These are phyloP conservation scores for Quercus gilva DNA, from an alignment of 306 rosid species.

Conservation along the genomic window DNA sequence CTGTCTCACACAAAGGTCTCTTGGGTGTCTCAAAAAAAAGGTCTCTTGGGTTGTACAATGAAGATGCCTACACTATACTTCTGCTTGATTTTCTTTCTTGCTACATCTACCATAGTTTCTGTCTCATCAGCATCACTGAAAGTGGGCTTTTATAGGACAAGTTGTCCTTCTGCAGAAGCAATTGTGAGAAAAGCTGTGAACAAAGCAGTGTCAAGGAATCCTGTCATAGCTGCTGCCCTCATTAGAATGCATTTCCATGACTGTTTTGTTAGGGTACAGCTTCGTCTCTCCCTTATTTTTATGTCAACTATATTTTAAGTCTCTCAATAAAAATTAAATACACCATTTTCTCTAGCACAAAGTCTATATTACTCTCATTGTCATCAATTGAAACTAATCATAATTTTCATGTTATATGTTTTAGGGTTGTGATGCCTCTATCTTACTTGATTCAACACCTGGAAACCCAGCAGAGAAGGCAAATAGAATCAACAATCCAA, in stretches of 20 bases:
- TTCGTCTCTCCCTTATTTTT: not conserved
- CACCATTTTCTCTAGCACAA: too few relatives aligned
- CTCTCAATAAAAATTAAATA: too few relatives aligned
- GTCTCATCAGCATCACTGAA: constrained; percentile 17
- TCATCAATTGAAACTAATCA: too few relatives aligned
- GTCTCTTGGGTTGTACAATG: not conserved
- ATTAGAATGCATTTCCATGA: constrained; percentile 48
- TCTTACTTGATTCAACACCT: constrained; percentile 30
- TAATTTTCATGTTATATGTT: not conserved
- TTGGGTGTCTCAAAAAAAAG: not conserved
- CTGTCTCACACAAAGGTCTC: not conserved
- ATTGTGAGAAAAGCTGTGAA: constrained; percentile 25
- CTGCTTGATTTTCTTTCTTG: constrained; percentile 10
- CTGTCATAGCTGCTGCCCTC: constrained; percentile 38
- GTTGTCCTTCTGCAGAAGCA: constrained; percentile 33
- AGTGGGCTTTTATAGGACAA: constrained; percentile 23
- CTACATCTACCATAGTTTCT: not conserved
- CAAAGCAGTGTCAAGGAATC: constrained; percentile 25
- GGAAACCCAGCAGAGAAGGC: constrained; percentile 31
- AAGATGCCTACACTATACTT: not conserved
- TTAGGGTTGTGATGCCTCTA: constrained; percentile 42
- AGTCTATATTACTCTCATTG: too few relatives aligned
- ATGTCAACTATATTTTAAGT: not conserved
- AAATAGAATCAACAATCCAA: constrained; percentile 28
- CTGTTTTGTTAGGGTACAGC: constrained; percentile 39